Base-by-base conservation (phyloP, 345 rosid genomes). In the Camelina sativa region DNA sequence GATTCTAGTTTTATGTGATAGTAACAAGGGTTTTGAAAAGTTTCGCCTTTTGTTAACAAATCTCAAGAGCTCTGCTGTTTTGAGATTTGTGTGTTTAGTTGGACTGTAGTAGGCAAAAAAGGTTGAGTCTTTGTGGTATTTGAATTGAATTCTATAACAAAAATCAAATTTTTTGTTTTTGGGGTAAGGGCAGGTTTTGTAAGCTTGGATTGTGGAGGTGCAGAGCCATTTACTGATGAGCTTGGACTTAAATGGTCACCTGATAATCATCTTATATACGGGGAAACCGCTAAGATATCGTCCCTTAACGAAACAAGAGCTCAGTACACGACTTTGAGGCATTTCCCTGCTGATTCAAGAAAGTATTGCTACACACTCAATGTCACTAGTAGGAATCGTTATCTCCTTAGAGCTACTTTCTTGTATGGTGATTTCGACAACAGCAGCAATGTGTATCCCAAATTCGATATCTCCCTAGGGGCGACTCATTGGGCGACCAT, bases 381-480 rank as follows among this genome's bases (percentile, higher is more conserved):
- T 50, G 97, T 92, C 67, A 81, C 73, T 3, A 86, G 87, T 17
- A 86, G 99, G 86, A 87, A 85, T 40, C 80, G 99, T 35, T 92
- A 96, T 81, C 88, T 96, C 55, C 20, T 96, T n/a, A 87, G 99
- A 79, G 97, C 98, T 11, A 87, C 99, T 66, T 96, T 96, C 86
- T 78, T 96, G 75, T 96, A 96, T 41, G 97, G 97, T 57, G 80
- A 96, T 70, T 96, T 96, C 55, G 98, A 96, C 80, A 84, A 96
- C 80, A 83, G 37, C 86, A 86, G 84, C 74, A 91, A 92, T 62
- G 97, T 92, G 22, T 96, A 96, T 69, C 99, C 99, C 8, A 89
- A 86, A 77, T 96, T 96, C 48, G 99, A 92, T 73, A 73, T 96
- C 72, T 92, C 99, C 46, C 79, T 92, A 41, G 98, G 99, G 3